Evolutionary conservation across 202 grass and related monocot genomes (phyloP).

Genomic region (Schoenoplectus tabernaemontani): DNA sequence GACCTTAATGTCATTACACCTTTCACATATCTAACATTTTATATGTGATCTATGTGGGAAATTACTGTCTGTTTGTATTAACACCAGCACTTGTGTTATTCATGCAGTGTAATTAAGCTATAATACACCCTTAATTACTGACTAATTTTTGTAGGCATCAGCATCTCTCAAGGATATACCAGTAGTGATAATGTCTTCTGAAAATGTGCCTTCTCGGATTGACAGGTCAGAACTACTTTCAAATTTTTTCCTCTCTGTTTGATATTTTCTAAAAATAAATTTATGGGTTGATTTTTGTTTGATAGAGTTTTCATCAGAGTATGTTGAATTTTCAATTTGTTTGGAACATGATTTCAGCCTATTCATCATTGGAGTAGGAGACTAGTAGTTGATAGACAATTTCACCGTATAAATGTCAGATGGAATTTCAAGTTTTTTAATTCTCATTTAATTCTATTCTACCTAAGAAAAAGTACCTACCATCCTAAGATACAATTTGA

Average conservation of each 20-base stretch:
- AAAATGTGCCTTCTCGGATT: conserved; percentile 96
- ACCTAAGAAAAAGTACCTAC: neutral
- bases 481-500: too few relatives aligned
- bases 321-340: conserved; percentile 3
- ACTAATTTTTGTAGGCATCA: conserved; percentile 45
- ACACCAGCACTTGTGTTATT: neutral
- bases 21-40: neutral
- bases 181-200: conserved; percentile 98
- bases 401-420: neutral
- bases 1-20: too few relatives aligned
- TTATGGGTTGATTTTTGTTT: neutral
- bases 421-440: neutral
- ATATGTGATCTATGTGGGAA: neutral
- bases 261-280: neutral
- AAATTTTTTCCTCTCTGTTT: conserved; percentile 21
- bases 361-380: too few relatives aligned
- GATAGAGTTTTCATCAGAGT: neutral
- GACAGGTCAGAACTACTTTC: conserved; percentile 53
- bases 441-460: neutral
- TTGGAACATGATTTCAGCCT: neutral
- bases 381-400: too few relatives aligned
- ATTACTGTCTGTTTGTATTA: neutral
- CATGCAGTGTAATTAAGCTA: neutral
- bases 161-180: conserved; percentile 91
- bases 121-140: neutral